These are phyloP conservation scores for Scleromitrula shiraiana DNA, from an alignment of 2,329 filamentous ascomycete genomes.

Conservation along the genomic window DNA sequence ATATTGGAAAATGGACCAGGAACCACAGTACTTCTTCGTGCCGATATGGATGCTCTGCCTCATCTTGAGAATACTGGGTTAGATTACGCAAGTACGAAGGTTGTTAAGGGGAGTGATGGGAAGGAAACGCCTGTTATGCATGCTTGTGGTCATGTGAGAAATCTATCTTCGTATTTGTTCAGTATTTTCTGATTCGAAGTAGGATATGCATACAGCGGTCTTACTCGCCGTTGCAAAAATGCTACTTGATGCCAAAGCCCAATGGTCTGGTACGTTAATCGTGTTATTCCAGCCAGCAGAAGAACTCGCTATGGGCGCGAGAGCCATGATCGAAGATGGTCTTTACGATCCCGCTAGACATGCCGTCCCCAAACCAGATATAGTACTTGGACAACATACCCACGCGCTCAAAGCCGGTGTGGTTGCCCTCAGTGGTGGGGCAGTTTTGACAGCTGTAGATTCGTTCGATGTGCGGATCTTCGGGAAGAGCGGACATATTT, in stretches of 20 bases:
- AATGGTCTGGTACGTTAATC: slow-evolving; percentile 57
- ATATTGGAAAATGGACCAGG: slow-evolving; percentile 47
- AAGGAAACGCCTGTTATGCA: slow-evolving; percentile 53
- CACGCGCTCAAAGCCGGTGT: slow-evolving; percentile 33
- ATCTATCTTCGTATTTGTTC: too few relatives aligned
- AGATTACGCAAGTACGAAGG: slow-evolving; percentile 43
- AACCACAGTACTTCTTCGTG: slow-evolving; percentile 47
- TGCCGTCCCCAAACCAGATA: too few relatives aligned
- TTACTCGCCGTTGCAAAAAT: slow-evolving; percentile 47
- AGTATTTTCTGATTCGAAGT: slow-evolving; percentile 63
- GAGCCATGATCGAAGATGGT: slow-evolving; percentile 53
- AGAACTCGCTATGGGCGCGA: slow-evolving; percentile 49
- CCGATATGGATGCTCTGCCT: slow-evolving; percentile 55
- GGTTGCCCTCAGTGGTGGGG: slow-evolving; percentile 29
- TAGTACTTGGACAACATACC: slow-evolving; percentile 48
- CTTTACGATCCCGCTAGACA: slow-evolving; percentile 37
- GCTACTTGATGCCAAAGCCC: slow-evolving; percentile 34
- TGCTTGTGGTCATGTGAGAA: slow-evolving; percentile 60
- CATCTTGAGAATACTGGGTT: slow-evolving; percentile 47
- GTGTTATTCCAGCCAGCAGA: slow-evolving; percentile 61
- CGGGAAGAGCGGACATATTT: slow-evolving; percentile 38
- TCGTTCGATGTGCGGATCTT: slow-evolving; percentile 31
- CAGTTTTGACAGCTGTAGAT: slow-evolving; percentile 31
- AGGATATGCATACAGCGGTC: slow-evolving; percentile 55
- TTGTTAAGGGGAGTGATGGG: slow-evolving; percentile 32